These are phyloP conservation scores for Agrocybe chaxingu DNA, from an alignment of 768 basidiomycete species.

Conservation along the genomic window DNA sequence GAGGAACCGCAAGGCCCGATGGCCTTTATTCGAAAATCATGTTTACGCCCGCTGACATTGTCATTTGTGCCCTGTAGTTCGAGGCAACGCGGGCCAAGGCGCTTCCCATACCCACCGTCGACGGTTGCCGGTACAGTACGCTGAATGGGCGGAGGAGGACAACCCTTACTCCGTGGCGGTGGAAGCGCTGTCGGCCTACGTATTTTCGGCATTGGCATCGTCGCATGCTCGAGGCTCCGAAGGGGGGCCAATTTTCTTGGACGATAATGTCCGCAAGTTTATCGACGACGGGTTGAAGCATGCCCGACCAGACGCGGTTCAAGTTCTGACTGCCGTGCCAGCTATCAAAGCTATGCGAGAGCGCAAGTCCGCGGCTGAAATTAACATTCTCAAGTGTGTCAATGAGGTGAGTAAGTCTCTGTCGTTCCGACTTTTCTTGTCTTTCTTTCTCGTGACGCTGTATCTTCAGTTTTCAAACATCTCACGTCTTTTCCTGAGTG, in stretches of 20 bases:
- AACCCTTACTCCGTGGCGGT: slow-evolving; percentile 54
- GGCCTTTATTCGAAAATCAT: not conserved
- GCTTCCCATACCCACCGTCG: slow-evolving; percentile 47
- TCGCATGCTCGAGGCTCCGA: slow-evolving; percentile 12
- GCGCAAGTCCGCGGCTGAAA: slow-evolving; percentile 68
- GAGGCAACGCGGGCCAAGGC: slow-evolving; percentile 68
- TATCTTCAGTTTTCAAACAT: not conserved
- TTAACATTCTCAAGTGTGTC: slow-evolving; percentile 69
- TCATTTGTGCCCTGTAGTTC: slow-evolving; percentile 34
- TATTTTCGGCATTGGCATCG: not conserved
- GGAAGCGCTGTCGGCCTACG: slow-evolving; percentile 21
- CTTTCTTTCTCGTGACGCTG: not conserved
- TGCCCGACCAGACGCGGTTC: slow-evolving; percentile 19
- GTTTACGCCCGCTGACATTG: not conserved
- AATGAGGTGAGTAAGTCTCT: slow-evolving; percentile 57
- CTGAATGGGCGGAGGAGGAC: slow-evolving; percentile 66
- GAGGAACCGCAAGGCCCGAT: too few species aligned
- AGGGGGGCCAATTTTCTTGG: slow-evolving; percentile 47
- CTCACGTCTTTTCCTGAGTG: too few species aligned
- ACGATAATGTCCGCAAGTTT: slow-evolving; percentile 58
- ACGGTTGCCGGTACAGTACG: slow-evolving; percentile 35
- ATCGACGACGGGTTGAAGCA: slow-evolving; percentile 59
- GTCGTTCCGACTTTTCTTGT: not conserved
- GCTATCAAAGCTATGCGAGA: slow-evolving; percentile 65
- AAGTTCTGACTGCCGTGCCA: slow-evolving; percentile 47